Base-by-base conservation (phyloP, 805 yeast species). In the Zygosaccharomyces bisporus region DNA sequence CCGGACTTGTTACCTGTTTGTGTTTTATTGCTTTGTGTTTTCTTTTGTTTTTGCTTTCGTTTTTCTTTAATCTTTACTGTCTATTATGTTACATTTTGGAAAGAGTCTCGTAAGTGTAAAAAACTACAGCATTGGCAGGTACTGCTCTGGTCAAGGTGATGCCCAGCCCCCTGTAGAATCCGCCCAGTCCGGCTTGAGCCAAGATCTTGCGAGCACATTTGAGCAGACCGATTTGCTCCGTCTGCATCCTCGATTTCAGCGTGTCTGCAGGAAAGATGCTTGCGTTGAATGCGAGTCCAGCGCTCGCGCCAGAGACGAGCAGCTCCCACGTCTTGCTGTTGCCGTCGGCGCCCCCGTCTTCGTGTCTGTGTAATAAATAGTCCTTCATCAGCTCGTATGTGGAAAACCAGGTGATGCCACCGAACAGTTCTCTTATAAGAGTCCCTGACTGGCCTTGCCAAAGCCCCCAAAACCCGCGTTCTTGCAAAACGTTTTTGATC, bases 381-480 rank as follows among this genome's bases (percentile, higher is more conserved):
- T 50, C 49, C 46, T 72, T 70, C 50, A 77, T 67, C 35, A 73
- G 66, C 60, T 89, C 96, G 62, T 89, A 89, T 13, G 93, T 78
- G 0, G 95, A 91, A 68, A 90, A 90, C 97, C 97, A 90, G 1
- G 91, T 81, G 3, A 95, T 86, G 1, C 96, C 86, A 6, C 97
- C 97, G 21, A 89, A 83, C 30, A 86, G 75, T 61, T 90, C 98
- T 55, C 97, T 75, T 2, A 86, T 51, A 38, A 87, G 66, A 0
- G 98, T 90, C 16, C 93, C 81, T 0, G 80, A 69, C 53, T 89
- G 89, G 1, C 98, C 98, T 50, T 77, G 77, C 95, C 96, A 90
- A 48, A 90, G 71, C 0, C 96, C 96, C 7, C 53, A 34, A 0
- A 86, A 5, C 0, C 97, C 96, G 12, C 73, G 70, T 3, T 70